Base-by-base conservation (phyloP, 1,284 basidiomycete genomes). In the Filobasidium uniguttulatum region DNA sequence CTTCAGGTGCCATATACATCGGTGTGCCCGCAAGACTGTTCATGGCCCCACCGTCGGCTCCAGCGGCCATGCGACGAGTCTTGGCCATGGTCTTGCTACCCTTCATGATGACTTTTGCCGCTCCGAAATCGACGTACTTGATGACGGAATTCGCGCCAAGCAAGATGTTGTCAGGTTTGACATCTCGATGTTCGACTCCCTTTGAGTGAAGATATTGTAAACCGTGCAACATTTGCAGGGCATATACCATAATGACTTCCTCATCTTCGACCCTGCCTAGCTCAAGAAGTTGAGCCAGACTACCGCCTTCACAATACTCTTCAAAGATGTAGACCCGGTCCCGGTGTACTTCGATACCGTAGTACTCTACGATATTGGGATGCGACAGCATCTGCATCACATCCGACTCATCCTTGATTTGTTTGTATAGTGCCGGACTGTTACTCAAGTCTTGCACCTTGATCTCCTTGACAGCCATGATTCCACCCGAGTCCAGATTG, bases 391-490 rank as follows among this genome's bases (percentile, higher is more conserved):
- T 85, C 69, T 94, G 89, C 94, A 99, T 99, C 55, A 98, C 90
- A 59, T 81, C 84, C 57, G 97, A 82, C 71, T 99, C 94, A 66
- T 98, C 91, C 66, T 83, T 85, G 70, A 99, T 96, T 65, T 94
- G 89, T 56, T 87, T 79, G 71, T 91, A 86, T 19, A 91, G 72
- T 55, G 79, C 84, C 6, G 86, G 83, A 48, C 85, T 71, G 28
- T 84, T 81, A 43, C 85, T 77, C 46, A 91, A 70, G 69, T 98
- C 94, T 65, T 96, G 90, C 67, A 96, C 94, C 53, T 91, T 87
- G 66, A 98, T 93, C 72, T 98, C 94, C 72, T 99, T 99, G 63
- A 98, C 94, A 3, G 94, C 94, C 90, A 99, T 97, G 52, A 97
- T 81, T 31, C 86, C 85, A 45, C 93, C 90, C 1, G 88, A 85